These are phyloP conservation scores for Paecilomyces variotii DNA, from an alignment of 2,329 filamentous ascomycete species.

Conservation along the genomic window DNA sequence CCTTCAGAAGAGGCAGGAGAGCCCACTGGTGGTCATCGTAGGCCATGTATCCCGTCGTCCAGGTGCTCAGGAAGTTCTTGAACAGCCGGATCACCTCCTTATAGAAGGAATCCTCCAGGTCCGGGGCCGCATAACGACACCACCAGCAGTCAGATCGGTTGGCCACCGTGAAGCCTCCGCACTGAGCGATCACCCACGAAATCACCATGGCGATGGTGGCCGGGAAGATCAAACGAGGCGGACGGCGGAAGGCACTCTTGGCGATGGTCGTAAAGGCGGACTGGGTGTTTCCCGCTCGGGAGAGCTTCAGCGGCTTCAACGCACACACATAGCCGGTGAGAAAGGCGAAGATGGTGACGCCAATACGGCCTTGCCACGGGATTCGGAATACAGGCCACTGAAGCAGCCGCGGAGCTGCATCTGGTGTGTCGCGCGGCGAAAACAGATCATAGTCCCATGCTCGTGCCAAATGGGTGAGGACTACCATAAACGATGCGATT, in stretches of 20 bases:
- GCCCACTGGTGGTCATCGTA: conserved; percentile 52
- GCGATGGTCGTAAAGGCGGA: conserved; percentile 42
- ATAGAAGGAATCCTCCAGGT: conserved; percentile 35
- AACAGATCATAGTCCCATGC: conserved; percentile 47
- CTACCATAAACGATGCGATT: conserved; percentile 46
- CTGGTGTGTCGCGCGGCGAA: conserved; percentile 38
- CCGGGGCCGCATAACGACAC: conserved; percentile 44
- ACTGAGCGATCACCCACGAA: conserved; percentile 42
- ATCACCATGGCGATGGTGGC: conserved; percentile 45
- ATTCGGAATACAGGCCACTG: conserved; percentile 48
- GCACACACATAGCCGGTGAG: conserved; percentile 50
- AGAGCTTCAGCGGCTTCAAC: conserved; percentile 46
- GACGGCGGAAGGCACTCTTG: conserved; percentile 47
- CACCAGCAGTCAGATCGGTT: conserved; percentile 43
- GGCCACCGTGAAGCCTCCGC: conserved; percentile 43
- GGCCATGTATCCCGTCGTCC: conserved; percentile 44
- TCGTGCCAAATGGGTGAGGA: conserved; percentile 45
- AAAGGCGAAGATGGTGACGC: conserved; percentile 50
- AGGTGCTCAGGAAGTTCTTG: conserved; percentile 39
- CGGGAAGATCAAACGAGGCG: conserved; percentile 45
- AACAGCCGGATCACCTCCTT: conserved; percentile 40
- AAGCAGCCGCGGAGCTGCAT: conserved; percentile 37
- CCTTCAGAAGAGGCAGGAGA: conserved; percentile 41
- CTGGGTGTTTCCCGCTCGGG: conserved; percentile 37
- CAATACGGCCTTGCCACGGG: conserved; percentile 47